Evolutionary conservation across 768 basidiomycete genomes (phyloP), one percentile per base, ranked within the genome.

Genomic region (Pleurotus eryngii): DNA sequence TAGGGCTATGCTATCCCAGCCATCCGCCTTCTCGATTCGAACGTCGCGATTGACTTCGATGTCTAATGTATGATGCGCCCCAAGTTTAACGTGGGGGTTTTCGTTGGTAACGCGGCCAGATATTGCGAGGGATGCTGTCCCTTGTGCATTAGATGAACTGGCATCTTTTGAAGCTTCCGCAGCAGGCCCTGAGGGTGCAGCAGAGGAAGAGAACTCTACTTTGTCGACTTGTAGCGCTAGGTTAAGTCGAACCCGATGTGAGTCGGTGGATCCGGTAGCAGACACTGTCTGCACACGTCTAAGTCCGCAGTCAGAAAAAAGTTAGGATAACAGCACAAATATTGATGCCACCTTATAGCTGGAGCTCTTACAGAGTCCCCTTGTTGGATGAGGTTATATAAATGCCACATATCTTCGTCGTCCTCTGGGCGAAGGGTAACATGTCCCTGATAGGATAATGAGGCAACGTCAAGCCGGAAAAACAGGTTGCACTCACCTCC

Each of bases 321-420:
- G 55, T 15, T n/a, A n/a, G 47, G 5, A n/a, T 30, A 38, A 55
- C 27, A 48, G 9, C 14, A 49, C 6, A 27, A 20, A 27, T n/a
- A 1, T 8, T 38, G 2, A 60, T 81, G 63, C 24, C 63, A 89
- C 84, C 95, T 84, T 59, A 98, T 79, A 8, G 95, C 92, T 49
- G 89, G 80, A 11, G 94, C 92, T 60, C 93, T 82, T 45, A 98
- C 86, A 57, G 84, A 75, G 66, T 98, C 95, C 15, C 90, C 92
- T 76, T 89, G 79, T 62, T 91, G 84, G 55, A 99, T 97, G 56
- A 99, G 79, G 75, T 99, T 98, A 72, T 98, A 99, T 26, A 98
- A 79, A 79, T 99, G 97, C 95, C 96, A 99, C 90, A 99, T 97
- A 71, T 99, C 97, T 73, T 99, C 97, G 65, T 98, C 94, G 64